Conservation (phyloP, 495 filamentous ascomycete genomes). For the Lasiosphaeriaceae sp. region DNA sequence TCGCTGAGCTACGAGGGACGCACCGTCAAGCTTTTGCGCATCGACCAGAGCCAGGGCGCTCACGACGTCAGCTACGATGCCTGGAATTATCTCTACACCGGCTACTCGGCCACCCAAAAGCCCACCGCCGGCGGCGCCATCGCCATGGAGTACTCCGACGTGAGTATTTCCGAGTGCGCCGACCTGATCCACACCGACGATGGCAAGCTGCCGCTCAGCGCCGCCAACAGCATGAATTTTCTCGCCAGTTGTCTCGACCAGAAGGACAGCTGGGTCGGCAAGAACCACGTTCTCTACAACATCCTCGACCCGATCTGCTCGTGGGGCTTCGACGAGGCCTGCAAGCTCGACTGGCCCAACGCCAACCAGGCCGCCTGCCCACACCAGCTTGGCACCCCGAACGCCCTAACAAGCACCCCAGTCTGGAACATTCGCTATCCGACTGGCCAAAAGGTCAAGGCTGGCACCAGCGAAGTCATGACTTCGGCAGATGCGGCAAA, state of each 20-base stretch:
- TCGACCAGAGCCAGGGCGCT: conserved; percentile 46
- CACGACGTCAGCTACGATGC: conserved; percentile 49
- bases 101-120: conserved; percentile 39
- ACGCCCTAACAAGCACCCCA: conserved; percentile 27
- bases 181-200: conserved; percentile 39
- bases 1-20: conserved; percentile 39
- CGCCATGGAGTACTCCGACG: conserved; percentile 39
- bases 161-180: conserved; percentile 33
- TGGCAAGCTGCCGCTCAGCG: conserved; percentile 44
- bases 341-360: conserved; percentile 42
- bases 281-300: conserved; percentile 43
- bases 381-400: conserved; percentile 33
- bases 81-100: conserved; percentile 47
- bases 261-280: conserved; percentile 38
- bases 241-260: conserved; percentile 39
- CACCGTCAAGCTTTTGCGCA: conserved; percentile 39
- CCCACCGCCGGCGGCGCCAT: conserved; percentile 40
- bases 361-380: conserved; percentile 43
- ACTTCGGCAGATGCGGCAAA: too few relatives aligned
- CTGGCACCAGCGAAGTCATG: too few relatives aligned
- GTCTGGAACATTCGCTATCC: conserved; percentile 49
- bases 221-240: conserved; percentile 49
- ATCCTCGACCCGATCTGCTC: conserved; percentile 42
- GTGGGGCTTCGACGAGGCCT: conserved; percentile 43
- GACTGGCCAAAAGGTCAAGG: conserved; percentile 32